These are phyloP conservation scores for Pouteria glomerata DNA, from an alignment of 148 eudicot genomes.

Conservation along the genomic window DNA sequence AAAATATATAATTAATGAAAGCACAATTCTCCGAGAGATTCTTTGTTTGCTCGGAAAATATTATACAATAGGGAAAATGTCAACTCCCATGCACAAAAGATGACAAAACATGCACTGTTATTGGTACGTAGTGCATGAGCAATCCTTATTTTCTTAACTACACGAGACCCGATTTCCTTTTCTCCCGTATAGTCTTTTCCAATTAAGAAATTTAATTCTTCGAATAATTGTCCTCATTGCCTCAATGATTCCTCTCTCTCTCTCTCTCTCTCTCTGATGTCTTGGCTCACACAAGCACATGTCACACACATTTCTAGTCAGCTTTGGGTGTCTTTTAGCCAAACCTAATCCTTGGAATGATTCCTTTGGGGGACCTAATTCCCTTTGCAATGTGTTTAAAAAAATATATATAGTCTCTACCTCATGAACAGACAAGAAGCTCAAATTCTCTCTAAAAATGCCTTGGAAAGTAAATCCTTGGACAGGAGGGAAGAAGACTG, in stretches of 20 bases:
- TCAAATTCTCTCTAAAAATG: constrained; percentile 3
- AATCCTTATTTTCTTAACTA: constrained; percentile 8
- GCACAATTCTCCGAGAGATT: constrained; percentile 11
- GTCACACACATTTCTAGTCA: constrained; percentile 10
- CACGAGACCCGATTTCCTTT: constrained; percentile 13
- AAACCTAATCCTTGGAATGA: constrained; percentile 18
- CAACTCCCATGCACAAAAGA: constrained; percentile 23
- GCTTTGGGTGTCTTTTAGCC: constrained; percentile 21
- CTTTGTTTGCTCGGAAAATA: neutral
- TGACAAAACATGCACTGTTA: constrained; percentile 16
- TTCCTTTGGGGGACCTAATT: constrained; percentile 10
- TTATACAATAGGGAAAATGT: constrained; percentile 13
- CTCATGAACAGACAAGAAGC: neutral
- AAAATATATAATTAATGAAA: neutral
- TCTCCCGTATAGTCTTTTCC: constrained; percentile 3
- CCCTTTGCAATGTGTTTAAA: constrained; percentile 2
- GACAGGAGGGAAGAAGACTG: constrained; percentile 4
- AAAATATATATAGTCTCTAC: too few relatives aligned
- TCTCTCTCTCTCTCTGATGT: constrained; percentile 10
- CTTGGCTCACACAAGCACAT: too few relatives aligned
- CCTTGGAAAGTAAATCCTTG: constrained; percentile 19
- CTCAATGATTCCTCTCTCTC: neutral
- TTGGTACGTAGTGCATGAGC: constrained; percentile 12
- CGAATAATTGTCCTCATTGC: constrained; percentile 26
- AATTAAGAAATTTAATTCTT: constrained; percentile 21